Evolutionary conservation across 2,329 filamentous ascomycete genomes (phyloP).

Genomic region (Diplodia seriata): DNA sequence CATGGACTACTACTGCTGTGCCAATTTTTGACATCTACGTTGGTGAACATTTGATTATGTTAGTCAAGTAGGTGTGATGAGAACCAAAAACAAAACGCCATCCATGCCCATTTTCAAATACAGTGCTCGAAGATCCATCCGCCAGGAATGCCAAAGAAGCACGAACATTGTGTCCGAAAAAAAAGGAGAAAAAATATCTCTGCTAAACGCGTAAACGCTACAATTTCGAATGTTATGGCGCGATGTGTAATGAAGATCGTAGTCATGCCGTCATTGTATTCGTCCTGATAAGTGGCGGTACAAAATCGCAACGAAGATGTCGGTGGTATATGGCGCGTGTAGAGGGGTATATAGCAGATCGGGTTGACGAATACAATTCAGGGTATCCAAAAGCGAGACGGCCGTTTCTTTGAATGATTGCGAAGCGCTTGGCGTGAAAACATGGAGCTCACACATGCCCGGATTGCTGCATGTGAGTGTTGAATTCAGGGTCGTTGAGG

Average conservation of each 20-base stretch:
- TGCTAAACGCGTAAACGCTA: constrained; percentile 14
- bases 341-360: constrained; percentile 16
- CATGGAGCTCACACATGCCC: neutral
- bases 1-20: neutral
- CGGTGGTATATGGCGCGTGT: neutral
- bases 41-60: neutral
- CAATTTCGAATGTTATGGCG: neutral
- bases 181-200: neutral
- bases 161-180: neutral
- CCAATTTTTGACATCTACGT: neutral
- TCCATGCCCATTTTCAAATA: neutral
- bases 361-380: constrained; percentile 6
- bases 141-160: neutral
- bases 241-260: neutral
- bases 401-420: neutral
- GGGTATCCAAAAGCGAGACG: constrained; percentile 11
- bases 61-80: neutral
- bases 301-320: neutral
- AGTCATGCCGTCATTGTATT: neutral
- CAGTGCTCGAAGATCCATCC: neutral
- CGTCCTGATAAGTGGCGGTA: constrained; percentile 5
- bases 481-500: constrained; percentile 34
- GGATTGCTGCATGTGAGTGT: neutral
- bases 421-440: constrained; percentile 33
- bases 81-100: neutral